phyloP scores from a whole-genome alignment of 2,329 filamentous ascomycete genomes.

The Colletotrichum somersetense region DNA sequence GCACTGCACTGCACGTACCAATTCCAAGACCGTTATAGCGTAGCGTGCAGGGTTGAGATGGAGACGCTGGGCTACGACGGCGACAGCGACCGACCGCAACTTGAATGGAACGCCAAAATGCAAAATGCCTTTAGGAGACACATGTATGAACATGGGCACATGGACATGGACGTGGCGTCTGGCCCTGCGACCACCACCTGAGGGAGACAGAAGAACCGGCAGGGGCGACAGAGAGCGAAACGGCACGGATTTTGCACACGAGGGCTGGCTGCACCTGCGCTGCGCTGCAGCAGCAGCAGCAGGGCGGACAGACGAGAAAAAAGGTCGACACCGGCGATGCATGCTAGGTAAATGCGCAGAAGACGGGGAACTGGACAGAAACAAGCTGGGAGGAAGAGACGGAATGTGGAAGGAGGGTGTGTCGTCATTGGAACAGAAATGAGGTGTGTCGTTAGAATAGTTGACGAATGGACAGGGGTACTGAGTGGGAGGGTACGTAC shows the following conservation, averaged over 20 bases:
- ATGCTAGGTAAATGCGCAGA: conserved; percentile 6
- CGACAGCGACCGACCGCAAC: not conserved
- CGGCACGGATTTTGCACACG: conserved; percentile 16
- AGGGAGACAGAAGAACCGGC: conserved; percentile 22
- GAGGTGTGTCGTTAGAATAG: conserved; percentile 21
- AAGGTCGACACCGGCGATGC: not conserved
- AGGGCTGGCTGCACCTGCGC: conserved; percentile 10
- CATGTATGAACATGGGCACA: not conserved
- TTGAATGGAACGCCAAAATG: conserved; percentile 22
- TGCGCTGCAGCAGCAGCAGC: not conserved
- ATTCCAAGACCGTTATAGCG: conserved; percentile 1
- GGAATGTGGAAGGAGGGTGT: conserved; percentile 9
- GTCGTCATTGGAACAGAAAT: conserved; percentile 11
- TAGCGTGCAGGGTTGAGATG: conserved; percentile 34
- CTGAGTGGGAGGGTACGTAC: not conserved
- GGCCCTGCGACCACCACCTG: conserved; percentile 25
- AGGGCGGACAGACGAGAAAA: conserved; percentile 9
- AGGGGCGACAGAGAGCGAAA: conserved; percentile 14
- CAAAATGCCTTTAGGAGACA: not conserved
- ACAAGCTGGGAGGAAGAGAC: conserved; percentile 10
- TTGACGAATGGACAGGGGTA: conserved; percentile 13
- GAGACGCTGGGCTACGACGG: conserved; percentile 24
- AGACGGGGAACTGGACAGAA: conserved; percentile 30
- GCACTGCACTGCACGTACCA: not conserved
- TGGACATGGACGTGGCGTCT: conserved; percentile 21